Conservation (phyloP, 202 grass and related monocot species). For the Panicum hallii region DNA sequence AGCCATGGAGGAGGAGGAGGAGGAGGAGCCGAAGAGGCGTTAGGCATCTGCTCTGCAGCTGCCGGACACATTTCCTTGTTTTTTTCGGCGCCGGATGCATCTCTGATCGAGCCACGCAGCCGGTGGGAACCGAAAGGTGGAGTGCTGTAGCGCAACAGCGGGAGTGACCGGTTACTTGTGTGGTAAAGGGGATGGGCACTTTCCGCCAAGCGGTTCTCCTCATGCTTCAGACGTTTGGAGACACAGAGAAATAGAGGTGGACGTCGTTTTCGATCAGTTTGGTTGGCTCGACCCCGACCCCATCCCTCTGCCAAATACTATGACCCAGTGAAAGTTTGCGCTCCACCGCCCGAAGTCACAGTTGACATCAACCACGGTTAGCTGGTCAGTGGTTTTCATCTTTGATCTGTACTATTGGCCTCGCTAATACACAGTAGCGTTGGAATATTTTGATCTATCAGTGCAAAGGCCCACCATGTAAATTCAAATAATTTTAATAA, state of each 20-base stretch:
- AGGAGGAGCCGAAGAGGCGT: too few relatives aligned
- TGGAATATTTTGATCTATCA: too few relatives aligned
- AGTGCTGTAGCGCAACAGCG: background rate
- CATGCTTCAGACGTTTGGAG: background rate
- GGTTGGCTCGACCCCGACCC: background rate
- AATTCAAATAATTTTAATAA: too few relatives aligned
- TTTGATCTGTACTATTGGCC: background rate
- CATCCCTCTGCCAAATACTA: background rate
- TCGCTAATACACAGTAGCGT: background rate
- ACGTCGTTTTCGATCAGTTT: background rate
- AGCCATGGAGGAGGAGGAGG: too few relatives aligned
- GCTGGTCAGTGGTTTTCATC: background rate
- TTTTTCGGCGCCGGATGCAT: background rate
- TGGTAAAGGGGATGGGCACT: too few relatives aligned
- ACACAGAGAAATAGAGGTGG: background rate
- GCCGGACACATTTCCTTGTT: background rate
- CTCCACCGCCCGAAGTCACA: background rate
- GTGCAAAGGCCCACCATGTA: too few relatives aligned
- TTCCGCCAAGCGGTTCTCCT: background rate
- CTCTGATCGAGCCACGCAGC: background rate
- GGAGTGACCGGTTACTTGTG: background rate
- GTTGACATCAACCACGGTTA: background rate
- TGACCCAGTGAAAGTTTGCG: background rate
- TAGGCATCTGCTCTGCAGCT: background rate
- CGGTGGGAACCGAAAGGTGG: background rate